Base-by-base conservation (phyloP, 2,329 filamentous ascomycete species). In the Paramyrothecium sp. region DNA sequence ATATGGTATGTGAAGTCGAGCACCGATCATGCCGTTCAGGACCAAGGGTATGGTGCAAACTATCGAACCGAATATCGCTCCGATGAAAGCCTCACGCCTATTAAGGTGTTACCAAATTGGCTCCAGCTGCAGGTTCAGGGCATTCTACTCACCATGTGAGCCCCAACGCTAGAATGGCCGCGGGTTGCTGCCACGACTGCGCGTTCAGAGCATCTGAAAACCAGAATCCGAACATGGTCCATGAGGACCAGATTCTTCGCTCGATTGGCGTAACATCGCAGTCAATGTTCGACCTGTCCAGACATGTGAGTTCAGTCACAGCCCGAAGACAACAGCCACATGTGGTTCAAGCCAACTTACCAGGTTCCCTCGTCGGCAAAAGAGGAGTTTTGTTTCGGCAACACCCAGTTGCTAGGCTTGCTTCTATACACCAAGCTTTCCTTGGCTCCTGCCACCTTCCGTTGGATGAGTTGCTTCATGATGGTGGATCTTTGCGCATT, bases 31-130 rank as follows among this genome's bases (percentile, higher is more conserved):
- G 46, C 73, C 72, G 51, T 75, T 73, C n/a, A 74, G 63, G 3
- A 71, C 69, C 68, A 75, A 71, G 19, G 73, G 71, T 26, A 83
- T 78, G n/a, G 81, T 80, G 20, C 83, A 82, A 60, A 83, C 54
- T 23, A 55, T 55, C 11, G 64, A 62, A 16, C 63, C 64, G 3
- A 58, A 54, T 55, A 70, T 51, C 13, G 58, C 22, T 20, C 47
- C 44, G 33, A 53, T 46, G 53, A 84, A 74, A 3, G 80, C 80
- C 64, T 87, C 84, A 51, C 65, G 62, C 66, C 67, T 68, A 22
- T 3, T 4, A 7, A 16, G 38, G 38, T 17, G 13, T 44, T 12
- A 44, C 5, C 13, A 44, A 30, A 38, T 3, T 26, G 22, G 48
- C 34, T 22, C 26, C 21, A 46, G 2, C 17, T 46, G 13, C 34